phyloP scores from a whole-genome alignment of 163 green algal species.

The Scenedesmus sp. region DNA sequence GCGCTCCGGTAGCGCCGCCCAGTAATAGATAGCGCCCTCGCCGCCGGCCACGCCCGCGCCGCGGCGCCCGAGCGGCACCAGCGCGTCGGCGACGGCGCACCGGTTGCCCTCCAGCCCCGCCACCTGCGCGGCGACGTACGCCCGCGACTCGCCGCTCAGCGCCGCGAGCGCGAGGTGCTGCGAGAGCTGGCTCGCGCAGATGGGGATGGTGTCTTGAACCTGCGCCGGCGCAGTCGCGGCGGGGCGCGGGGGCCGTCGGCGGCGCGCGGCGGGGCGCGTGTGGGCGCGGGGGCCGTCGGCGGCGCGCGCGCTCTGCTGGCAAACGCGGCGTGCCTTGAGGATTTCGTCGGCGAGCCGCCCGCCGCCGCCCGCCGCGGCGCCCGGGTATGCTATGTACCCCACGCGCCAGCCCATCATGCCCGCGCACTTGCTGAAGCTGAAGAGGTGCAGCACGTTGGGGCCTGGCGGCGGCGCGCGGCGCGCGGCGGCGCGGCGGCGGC shows the following conservation, averaged over 20 bases:
- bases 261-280: too few species aligned
- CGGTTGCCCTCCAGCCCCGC: constrained; percentile 44
- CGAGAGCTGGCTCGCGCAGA: constrained; percentile 68
- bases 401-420: constrained; percentile 98
- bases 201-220: constrained; percentile 83
- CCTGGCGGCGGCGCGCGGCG: too few species aligned
- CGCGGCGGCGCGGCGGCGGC: too few species aligned
- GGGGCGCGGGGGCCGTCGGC: too few species aligned
- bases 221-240: constrained; percentile 3
- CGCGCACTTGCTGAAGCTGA: constrained; percentile 89
- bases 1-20: constrained; percentile 71
- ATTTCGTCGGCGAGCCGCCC: constrained; percentile 63
- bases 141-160: constrained; percentile 75
- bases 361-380: constrained; percentile 17
- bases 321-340: constrained; percentile 68
- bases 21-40: constrained; percentile 87
- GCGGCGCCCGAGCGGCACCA: constrained; percentile 41
- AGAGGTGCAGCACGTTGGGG: constrained; percentile 89
- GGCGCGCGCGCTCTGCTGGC: too few species aligned
- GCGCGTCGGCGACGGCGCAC: constrained; percentile 43
- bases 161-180: constrained; percentile 72
- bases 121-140: constrained; percentile 49
- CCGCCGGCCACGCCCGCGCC: constrained; percentile 39
- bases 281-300: constrained; percentile 60
- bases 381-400: constrained; percentile 74